Evolutionary conservation across 1,284 basidiomycete genomes (phyloP), one percentile per base, ranked within the genome.

Genomic region (Lentinula novae-zelandiae): DNA sequence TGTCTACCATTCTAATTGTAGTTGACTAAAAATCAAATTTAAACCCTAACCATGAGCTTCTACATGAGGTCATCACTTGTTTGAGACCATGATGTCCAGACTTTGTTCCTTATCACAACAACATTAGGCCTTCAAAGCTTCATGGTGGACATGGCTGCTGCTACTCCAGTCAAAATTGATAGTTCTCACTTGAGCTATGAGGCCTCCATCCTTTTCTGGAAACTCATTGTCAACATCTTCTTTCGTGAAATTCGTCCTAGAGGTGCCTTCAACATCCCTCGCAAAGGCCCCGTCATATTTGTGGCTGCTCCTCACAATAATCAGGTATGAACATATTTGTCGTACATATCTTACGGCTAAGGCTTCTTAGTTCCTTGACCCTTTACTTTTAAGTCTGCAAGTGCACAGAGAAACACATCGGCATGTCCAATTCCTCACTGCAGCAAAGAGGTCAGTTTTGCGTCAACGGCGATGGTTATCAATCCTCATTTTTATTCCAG

Each of bases 291-390:
- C 6, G 86, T 98, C 66, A 95, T 99, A 70, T 98, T 99, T 76
- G 96, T 97, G 57, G 95, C 85, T 53, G 97, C 95, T 12, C 97
- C 97, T 17, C 97, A 99, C 76, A 90, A 93, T 71, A 99, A 99
- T 74, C 95, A 96, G 78, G 93, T 89, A 69, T 60, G 79, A 73
- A 49, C 52, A 34, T 12, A 20, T n/a, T 55, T 51, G 39, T 12
- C 31, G 62, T 60, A 54, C 44, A 39, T 34, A 22, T 58, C 13
- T 55, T 9, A 33, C 40, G 3, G 27, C 27, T 27, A 27, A 27
- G 27, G 27, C n/a, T 48, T 36, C 64, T 17, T 65, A 99, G 92
- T 99, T 99, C 75, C 84, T 99, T 59, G 97, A 99, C 71, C 96
- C 97, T 7, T 76, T 99, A 52, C 81, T 99, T 50, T 78, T 99